Evolutionary conservation across 805 yeast genomes (phyloP), one percentile per base, ranked within the genome.

Genomic region (Hanseniaspora mollemarum): DNA sequence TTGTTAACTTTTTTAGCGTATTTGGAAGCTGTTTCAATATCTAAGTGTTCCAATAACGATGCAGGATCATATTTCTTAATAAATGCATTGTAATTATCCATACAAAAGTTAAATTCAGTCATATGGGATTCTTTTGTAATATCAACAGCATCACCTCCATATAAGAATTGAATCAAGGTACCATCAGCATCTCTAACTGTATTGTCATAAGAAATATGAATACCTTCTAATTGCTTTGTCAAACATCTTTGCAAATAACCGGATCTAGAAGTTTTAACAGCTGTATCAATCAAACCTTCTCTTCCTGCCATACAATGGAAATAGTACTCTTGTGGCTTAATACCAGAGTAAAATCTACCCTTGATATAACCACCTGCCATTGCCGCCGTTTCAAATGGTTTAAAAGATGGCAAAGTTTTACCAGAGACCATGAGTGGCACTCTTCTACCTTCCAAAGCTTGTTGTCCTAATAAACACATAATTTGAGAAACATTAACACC

Each of bases 241-340:
- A 92, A 76, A 77, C 99, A 94, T 71, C 99, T 81, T 71, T 92
- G 99, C 67, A 92, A 75, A 70, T 92, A 92, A 64, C 99, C 99
- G 54, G 97, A 88, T 70, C 96, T 81, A 19, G 96, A 86, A 9
- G 99, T 92, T 71, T 92, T 92, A 57, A 92, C 99, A 46, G 99
- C 98, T 54, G 99, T 92, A 75, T 92, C 99, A 71, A 92, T 92
- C 63, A 92, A 78, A 72, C 99, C 99, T 74, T 92, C 99, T 74
- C 99, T 83, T 70, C 99, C 99, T 51, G 99, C 98, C 98, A 92
- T 92, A 74, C 97, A 92, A 71, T 92, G 99, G 92, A 94, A 92
- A 66, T 88, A 92, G 70, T 94, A 92, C 68, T 92, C 99, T 70
- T 92, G 99, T 4, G 98, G 98, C 66, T 86, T 80, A 59, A 92